Conservation (phyloP, 202 grass and related monocot genomes). For the Tripidium arundinaceum region DNA sequence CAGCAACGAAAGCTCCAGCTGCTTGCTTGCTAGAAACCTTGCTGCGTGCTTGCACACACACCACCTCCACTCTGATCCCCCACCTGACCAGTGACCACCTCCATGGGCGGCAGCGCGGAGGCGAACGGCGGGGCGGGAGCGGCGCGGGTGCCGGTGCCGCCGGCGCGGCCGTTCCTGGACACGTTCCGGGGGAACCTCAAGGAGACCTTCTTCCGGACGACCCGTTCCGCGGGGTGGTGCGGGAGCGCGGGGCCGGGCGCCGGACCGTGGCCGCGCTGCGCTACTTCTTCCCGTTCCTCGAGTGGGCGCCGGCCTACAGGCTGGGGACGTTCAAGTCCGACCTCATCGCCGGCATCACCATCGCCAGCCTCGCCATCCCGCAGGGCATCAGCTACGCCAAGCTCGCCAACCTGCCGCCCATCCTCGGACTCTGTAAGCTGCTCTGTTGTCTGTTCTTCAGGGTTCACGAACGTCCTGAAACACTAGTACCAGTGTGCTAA, state of each 20-base stretch:
- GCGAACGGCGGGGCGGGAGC: not conserved
- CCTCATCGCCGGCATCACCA: slow-evolving; percentile 88
- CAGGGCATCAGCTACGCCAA: slow-evolving; percentile 96
- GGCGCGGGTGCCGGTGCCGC: slow-evolving; percentile 49
- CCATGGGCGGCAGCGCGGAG: slow-evolving; percentile 24
- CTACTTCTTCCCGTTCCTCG: slow-evolving; percentile 71
- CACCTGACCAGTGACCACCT: no score
- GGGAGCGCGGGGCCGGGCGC: slow-evolving; percentile 37
- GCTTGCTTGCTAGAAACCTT: no score
- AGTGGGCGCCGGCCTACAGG: slow-evolving; percentile 74
- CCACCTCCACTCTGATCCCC: no score
- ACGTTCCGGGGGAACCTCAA: slow-evolving; percentile 68
- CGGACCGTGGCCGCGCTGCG: slow-evolving; percentile 46
- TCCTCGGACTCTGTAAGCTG: slow-evolving; percentile 74
- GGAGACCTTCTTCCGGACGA: slow-evolving; percentile 90
- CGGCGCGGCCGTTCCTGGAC: slow-evolving; percentile 55
- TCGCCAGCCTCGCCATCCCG: slow-evolving; percentile 96
- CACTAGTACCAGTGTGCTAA: no score
- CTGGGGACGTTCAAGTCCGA: slow-evolving; percentile 60
- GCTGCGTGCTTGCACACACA: no score
- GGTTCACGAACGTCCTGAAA: no score
- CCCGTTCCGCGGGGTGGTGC: slow-evolving; percentile 60
- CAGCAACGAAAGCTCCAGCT: no score
- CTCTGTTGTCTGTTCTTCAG: no score
- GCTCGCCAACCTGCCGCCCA: slow-evolving; percentile 81